Conservation (phyloP, 352 stramenopile species). For the Thraustotheca clavata region DNA sequence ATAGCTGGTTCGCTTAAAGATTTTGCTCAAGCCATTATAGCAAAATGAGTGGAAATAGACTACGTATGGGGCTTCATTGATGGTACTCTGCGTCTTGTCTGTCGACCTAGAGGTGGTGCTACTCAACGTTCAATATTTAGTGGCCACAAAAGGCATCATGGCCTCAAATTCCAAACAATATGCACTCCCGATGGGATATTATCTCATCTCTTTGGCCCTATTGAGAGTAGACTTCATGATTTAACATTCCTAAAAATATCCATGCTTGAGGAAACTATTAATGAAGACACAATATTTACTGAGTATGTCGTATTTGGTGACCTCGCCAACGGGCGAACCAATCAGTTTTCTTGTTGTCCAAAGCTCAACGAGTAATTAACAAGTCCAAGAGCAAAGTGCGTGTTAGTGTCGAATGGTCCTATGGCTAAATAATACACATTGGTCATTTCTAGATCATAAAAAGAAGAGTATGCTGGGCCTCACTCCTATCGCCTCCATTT, state of each 20-base stretch:
- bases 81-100: background rate
- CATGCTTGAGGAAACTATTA: background rate
- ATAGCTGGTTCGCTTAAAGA: background rate
- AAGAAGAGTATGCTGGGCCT: slow-evolving; percentile 1
- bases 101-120: background rate
- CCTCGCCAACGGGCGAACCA: background rate
- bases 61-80: slow-evolving; percentile 13
- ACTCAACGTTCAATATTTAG: background rate
- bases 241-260: background rate
- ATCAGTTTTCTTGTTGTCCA: background rate
- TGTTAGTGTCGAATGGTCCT: slow-evolving; percentile 17
- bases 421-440: background rate
- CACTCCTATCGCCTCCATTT: background rate
- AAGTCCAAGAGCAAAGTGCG: slow-evolving; percentile 3
- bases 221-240: background rate
- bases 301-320: background rate
- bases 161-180: background rate
- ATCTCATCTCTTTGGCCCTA: slow-evolving; percentile 14
- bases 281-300: background rate
- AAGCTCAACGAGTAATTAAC: slow-evolving; percentile 1
- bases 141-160: background rate
- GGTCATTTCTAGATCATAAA: slow-evolving; percentile 7
- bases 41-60: background rate
- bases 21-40: background rate
- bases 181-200: slow-evolving; percentile 7